Percentiles rank a stretch among this genome's conserved stretches.
These are phyloP conservation scores for Cercophora scortea DNA, from an alignment of 495 filamentous ascomycete species.

Conservation along the genomic window DNA sequence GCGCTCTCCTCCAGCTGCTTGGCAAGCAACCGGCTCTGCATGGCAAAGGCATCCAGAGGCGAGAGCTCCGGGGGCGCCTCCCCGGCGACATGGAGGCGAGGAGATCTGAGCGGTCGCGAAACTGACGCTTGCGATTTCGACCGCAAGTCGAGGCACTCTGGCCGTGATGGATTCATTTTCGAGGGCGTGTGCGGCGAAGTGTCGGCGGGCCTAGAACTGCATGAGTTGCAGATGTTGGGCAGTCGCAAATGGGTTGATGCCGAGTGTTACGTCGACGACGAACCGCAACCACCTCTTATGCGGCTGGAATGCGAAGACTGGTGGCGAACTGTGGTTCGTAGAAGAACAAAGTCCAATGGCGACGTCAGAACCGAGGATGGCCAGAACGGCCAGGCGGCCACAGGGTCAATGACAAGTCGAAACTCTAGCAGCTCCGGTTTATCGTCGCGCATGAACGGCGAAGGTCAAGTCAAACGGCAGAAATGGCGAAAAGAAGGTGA, in stretches of 20 bases:
- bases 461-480: conserved; percentile 20
- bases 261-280: no score
- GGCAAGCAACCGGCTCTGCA: conserved; percentile 80
- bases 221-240: no score
- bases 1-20: conserved; percentile 73
- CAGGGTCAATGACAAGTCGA: neutral
- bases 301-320: no score
- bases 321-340: neutral
- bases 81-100: conserved; percentile 71
- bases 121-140: conserved; percentile 55
- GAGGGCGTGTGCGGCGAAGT: no score
- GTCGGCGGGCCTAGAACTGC: no score
- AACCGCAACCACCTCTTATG: no score
- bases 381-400: conserved; percentile 1
- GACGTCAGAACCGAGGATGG: conserved; percentile 16
- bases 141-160: conserved; percentile 54
- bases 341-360: conserved; percentile 1
- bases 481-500: conserved; percentile 6
- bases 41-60: conserved; percentile 87
- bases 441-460: conserved; percentile 26
- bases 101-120: conserved; percentile 52
- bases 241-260: no score
- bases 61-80: conserved; percentile 88
- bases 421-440: neutral
- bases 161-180: conserved; percentile 39